Evolutionary conservation across 1,139 yeast species (phyloP).

Genomic region (Scheffersomyces parashehatae): DNA sequence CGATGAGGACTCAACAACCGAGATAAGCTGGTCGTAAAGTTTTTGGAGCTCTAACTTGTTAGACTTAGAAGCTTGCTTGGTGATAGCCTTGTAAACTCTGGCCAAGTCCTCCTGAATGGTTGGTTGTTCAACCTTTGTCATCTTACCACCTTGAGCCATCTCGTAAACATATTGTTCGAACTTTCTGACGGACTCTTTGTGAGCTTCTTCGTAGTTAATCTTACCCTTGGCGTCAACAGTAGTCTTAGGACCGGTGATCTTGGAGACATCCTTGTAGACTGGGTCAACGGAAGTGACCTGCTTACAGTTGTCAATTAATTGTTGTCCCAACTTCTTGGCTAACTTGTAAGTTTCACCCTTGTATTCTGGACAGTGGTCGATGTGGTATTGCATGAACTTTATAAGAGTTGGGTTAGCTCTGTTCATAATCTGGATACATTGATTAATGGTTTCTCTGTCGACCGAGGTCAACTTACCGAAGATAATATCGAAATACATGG

Average conservation of each 20-base stretch:
- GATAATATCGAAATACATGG: constrained; percentile 92
- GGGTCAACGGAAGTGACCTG: constrained; percentile 83
- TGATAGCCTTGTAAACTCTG: constrained; percentile 77
- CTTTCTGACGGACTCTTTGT: constrained; percentile 90
- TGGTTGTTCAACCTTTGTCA: constrained; percentile 69
- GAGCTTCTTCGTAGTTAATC: constrained; percentile 77
- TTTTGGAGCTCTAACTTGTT: constrained; percentile 78
- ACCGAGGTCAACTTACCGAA: constrained; percentile 88
- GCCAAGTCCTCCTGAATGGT: constrained; percentile 83
- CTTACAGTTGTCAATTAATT: constrained; percentile 91
- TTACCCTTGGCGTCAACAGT: constrained; percentile 86
- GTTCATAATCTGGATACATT: constrained; percentile 97
- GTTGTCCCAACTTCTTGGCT: constrained; percentile 88
- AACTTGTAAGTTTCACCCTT: constrained; percentile 88
- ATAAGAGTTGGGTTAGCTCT: constrained; percentile 92
- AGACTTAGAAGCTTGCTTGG: constrained; percentile 64
- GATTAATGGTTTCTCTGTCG: constrained; percentile 94
- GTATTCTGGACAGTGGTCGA: constrained; percentile 86
- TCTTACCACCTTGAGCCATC: constrained; percentile 93
- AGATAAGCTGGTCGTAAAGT: constrained; percentile 75
- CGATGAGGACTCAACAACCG: constrained; percentile 66
- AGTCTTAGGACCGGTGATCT: constrained; percentile 95
- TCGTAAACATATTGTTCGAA: constrained; percentile 93
- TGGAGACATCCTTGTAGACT: constrained; percentile 90
- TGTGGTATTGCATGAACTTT: constrained; percentile 96